Evolutionary conservation across 108 stramenopile species (phyloP).

Genomic region (Bacterosira constricta): DNA sequence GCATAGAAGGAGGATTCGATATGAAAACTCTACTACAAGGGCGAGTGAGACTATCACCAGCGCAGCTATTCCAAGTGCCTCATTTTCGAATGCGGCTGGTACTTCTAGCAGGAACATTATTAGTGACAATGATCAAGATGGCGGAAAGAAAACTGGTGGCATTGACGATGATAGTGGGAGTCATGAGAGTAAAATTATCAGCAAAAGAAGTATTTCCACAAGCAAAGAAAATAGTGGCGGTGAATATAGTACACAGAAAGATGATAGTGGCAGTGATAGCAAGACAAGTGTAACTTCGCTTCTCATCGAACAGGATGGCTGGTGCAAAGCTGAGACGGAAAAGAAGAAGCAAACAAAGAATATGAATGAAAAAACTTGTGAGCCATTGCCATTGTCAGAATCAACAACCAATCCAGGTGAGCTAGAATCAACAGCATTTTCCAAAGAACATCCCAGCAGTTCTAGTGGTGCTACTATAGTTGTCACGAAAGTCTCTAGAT

Average conservation of each 20-base stretch:
- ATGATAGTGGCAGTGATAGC: constrained; percentile 19
- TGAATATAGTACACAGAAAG: not conserved
- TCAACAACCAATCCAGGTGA: not conserved
- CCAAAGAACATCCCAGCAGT: not conserved
- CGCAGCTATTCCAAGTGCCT: not conserved
- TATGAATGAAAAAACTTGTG: not conserved
- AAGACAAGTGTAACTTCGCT: constrained; percentile 21
- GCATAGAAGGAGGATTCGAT: constrained; percentile 29
- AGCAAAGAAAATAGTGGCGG: constrained; percentile 3
- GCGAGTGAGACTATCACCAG: not conserved
- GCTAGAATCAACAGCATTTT: not conserved
- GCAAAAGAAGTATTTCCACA: not conserved
- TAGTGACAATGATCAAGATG: not conserved
- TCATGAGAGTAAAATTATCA: constrained; percentile 4
- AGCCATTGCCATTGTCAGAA: not conserved
- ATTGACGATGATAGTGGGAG: not conserved
- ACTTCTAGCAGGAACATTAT: not conserved
- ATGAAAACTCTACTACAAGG: constrained; percentile 4
- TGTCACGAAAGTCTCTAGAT: constrained; percentile 36
- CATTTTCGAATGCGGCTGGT: not conserved
- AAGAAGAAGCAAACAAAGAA: constrained; percentile 1
- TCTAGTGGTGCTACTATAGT: constrained; percentile 10
- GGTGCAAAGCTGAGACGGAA: constrained; percentile 39
- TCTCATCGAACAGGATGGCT: constrained; percentile 24
- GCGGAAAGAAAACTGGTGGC: not conserved